phyloP scores from a whole-genome alignment of 768 basidiomycete genomes.

The Glaciozyma martinii region DNA sequence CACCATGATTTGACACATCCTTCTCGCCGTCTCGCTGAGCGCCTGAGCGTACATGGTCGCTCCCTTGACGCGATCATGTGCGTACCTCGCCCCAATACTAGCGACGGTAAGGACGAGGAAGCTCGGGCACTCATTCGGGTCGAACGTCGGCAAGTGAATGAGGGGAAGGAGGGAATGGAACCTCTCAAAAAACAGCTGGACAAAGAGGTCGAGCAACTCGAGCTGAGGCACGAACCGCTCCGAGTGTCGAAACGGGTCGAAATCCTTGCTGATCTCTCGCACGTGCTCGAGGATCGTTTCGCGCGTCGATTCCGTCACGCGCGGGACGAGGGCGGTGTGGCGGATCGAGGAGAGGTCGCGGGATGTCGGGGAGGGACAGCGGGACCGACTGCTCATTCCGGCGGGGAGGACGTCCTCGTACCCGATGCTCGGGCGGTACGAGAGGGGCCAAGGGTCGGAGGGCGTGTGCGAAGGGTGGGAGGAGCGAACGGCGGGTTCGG shows the following conservation, averaged over 20 bases:
- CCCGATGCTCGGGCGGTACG: constrained; percentile 23
- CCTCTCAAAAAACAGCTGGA: neutral
- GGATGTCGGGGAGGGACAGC: too few relatives aligned
- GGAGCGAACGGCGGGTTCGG: neutral
- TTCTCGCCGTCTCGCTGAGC: constrained; percentile 15
- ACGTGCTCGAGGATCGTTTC: neutral
- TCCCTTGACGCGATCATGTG: constrained; percentile 20
- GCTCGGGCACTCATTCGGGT: constrained; percentile 26
- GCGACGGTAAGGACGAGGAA: constrained; percentile 28
- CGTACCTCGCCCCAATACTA: constrained; percentile 26
- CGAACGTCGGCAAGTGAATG: constrained; percentile 27
- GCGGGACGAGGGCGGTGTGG: constrained; percentile 12
- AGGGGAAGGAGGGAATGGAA: constrained; percentile 20
- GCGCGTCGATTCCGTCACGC: constrained; percentile 18
- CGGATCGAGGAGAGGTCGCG: neutral
- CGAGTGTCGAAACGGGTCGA: neutral
- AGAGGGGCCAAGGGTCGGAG: constrained; percentile 27
- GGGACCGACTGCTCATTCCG: neutral
- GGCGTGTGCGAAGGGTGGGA: constrained; percentile 6
- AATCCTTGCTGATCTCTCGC: neutral
- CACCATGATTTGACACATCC: constrained; percentile 19
- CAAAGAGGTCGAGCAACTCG: constrained; percentile 22
- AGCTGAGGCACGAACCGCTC: constrained; percentile 25
- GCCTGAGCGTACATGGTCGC: constrained; percentile 28
- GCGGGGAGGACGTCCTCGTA: constrained; percentile 24